Evolutionary conservation across 495 filamentous ascomycete species (phyloP).

Genomic region (Xylaria telfairii): DNA sequence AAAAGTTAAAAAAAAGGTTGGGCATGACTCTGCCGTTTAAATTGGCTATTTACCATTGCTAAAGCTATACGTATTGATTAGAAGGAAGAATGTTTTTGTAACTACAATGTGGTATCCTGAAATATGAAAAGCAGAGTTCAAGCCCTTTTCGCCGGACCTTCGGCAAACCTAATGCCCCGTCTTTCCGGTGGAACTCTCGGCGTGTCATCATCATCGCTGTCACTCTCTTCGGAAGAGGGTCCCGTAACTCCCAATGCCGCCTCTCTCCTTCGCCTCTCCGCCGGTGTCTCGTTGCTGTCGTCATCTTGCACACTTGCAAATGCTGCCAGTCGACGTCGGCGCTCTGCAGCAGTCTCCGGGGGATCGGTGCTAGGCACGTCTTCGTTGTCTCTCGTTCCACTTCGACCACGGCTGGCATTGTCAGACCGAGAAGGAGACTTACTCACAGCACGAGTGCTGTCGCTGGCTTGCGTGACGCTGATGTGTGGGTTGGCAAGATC

Average conservation of each 20-base stretch:
- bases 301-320: constrained; percentile 45
- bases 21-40: neutral
- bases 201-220: constrained; percentile 68
- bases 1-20: neutral
- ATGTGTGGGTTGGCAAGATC: constrained; percentile 34
- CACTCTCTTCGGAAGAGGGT: constrained; percentile 56
- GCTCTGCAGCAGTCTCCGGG: constrained; percentile 49
- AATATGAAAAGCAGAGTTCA: neutral
- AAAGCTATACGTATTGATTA: neutral
- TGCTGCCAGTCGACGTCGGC: constrained; percentile 48
- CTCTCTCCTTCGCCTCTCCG: constrained; percentile 80
- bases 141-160: constrained; percentile 40
- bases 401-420: constrained; percentile 30
- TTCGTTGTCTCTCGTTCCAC: constrained; percentile 24
- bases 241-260: constrained; percentile 76
- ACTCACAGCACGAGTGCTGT: constrained; percentile 30
- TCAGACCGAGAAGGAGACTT: constrained; percentile 22
- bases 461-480: constrained; percentile 33
- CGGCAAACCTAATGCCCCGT: constrained; percentile 55
- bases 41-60: constrained; percentile 3
- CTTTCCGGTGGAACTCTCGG: constrained; percentile 51
- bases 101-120: constrained; percentile 6
- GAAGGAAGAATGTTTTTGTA: neutral
- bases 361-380: constrained; percentile 34
- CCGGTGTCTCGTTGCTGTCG: constrained; percentile 75